phyloP scores from a whole-genome alignment of 2,329 filamentous ascomycete genomes.

The Byssochlamys sp. region DNA sequence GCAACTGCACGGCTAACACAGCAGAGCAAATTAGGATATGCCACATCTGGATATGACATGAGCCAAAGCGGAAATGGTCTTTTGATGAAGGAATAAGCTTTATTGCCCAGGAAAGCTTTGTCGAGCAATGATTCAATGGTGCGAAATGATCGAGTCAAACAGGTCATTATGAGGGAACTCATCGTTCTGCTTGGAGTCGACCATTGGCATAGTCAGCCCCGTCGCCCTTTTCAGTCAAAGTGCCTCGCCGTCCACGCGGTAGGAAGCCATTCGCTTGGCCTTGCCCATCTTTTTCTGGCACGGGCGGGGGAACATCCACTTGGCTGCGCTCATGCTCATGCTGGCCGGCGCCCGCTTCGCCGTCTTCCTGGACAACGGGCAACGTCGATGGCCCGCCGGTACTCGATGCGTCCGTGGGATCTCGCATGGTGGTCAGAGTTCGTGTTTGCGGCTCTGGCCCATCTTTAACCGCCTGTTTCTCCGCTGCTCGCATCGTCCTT shows the following conservation, averaged over 20 bases:
- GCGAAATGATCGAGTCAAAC: background rate
- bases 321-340: slow-evolving; percentile 40
- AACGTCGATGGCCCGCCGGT: slow-evolving; percentile 49
- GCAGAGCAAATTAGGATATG: slow-evolving; percentile 5
- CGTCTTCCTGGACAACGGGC: slow-evolving; percentile 84
- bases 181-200: background rate
- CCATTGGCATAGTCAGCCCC: slow-evolving; percentile 7
- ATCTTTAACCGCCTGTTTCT: slow-evolving; percentile 53
- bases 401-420: slow-evolving; percentile 47
- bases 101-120: slow-evolving; percentile 1
- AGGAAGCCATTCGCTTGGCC: slow-evolving; percentile 1
- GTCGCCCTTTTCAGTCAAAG: background rate
- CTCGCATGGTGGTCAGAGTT: slow-evolving; percentile 49
- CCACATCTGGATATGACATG: slow-evolving; percentile 7
- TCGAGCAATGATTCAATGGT: background rate
- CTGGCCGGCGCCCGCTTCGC: slow-evolving; percentile 50
- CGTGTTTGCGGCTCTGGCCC: slow-evolving; percentile 54
- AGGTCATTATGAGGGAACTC: background rate
- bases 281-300: slow-evolving; percentile 20
- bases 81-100: slow-evolving; percentile 11
- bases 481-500: slow-evolving; percentile 49
- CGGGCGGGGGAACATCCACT: slow-evolving; percentile 11
- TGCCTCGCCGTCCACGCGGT: background rate
- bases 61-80: slow-evolving; percentile 7
- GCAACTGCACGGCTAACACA: slow-evolving; percentile 1